phyloP scores from a whole-genome alignment of 1,284 basidiomycete species.

The Austroboletus rostrupii region DNA sequence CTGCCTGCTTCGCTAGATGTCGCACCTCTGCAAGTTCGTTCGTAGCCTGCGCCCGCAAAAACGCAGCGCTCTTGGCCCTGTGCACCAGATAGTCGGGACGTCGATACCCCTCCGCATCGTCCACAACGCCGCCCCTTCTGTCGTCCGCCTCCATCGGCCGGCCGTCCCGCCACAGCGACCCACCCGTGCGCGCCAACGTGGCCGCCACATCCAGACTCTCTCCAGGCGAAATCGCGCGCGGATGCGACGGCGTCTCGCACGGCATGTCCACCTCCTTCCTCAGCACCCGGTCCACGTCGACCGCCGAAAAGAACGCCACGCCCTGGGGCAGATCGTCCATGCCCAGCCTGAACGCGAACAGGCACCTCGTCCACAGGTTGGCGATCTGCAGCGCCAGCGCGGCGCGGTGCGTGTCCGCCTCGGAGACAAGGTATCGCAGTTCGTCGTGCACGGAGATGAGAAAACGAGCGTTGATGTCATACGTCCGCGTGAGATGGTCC shows the following conservation, averaged over 20 bases:
- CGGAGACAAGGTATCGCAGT: conserved; percentile 87
- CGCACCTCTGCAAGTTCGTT: conserved; percentile 64
- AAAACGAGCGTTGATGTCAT: conserved; percentile 88
- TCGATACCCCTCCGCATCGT: conserved; percentile 40
- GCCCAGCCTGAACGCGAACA: conserved; percentile 91
- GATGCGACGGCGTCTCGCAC: conserved; percentile 93
- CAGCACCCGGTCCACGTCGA: conserved; percentile 89
- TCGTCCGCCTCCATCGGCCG: conserved; percentile 43
- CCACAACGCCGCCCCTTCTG: neutral
- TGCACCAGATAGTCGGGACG: conserved; percentile 59
- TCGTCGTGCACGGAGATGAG: conserved; percentile 98
- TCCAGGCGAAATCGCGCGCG: conserved; percentile 76
- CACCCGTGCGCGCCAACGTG: conserved; percentile 61
- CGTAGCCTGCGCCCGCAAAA: conserved; percentile 72
- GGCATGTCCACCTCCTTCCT: conserved; percentile 97
- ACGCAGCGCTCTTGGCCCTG: conserved; percentile 56
- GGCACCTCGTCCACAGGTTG: conserved; percentile 91
- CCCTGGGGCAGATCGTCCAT: conserved; percentile 94
- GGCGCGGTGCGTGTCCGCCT: conserved; percentile 84
- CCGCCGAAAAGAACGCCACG: conserved; percentile 94
- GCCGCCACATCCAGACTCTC: conserved; percentile 85
- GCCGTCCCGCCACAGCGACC: conserved; percentile 58
- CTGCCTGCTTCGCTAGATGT: conserved; percentile 51
- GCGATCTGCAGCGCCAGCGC: conserved; percentile 94
- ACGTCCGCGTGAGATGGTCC: conserved; percentile 82